phyloP scores from a whole-genome alignment of 176 grass and related monocot genomes.

The Carex cristatella region DNA sequence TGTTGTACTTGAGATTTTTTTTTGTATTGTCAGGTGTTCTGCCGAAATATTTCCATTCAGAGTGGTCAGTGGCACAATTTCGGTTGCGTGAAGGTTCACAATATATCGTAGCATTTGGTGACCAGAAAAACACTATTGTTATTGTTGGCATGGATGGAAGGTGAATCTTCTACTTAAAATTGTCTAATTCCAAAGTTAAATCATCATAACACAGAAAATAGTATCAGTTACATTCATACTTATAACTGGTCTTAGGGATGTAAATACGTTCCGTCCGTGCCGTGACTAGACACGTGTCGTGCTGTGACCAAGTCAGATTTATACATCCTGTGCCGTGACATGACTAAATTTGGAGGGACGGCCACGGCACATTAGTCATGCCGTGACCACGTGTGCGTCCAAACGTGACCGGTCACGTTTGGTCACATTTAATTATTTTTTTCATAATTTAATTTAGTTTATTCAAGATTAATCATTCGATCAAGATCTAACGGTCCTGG shows the following conservation, averaged over 20 bases:
- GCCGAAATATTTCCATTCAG: conserved; percentile 65
- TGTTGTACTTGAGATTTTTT: neutral
- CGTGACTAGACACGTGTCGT: too few species aligned
- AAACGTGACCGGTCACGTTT: too few species aligned
- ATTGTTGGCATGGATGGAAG: conserved; percentile 77
- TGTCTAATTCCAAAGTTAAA: conserved; percentile 1
- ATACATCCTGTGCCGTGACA: too few species aligned
- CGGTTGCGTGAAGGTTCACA: conserved; percentile 43
- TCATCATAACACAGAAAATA: neutral
- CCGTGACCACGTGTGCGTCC: too few species aligned
- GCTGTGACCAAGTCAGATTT: too few species aligned
- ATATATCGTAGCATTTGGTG: conserved; percentile 56
- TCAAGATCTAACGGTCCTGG: too few species aligned
- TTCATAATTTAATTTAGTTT: too few species aligned
- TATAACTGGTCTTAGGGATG: neutral
- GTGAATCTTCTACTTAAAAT: conserved; percentile 20
- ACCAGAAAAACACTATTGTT: conserved; percentile 47
- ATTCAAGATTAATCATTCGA: too few species aligned
- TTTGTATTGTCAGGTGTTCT: conserved; percentile 47
- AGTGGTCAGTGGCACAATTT: conserved; percentile 62
- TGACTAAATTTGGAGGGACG: too few species aligned
- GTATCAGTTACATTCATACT: neutral
- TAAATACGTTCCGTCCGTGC: too few species aligned
- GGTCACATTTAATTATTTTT: too few species aligned
- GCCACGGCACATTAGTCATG: too few species aligned